Conservation (phyloP, 371 early-diverging fungal genomes). For the Catenaria anguillulae region DNA sequence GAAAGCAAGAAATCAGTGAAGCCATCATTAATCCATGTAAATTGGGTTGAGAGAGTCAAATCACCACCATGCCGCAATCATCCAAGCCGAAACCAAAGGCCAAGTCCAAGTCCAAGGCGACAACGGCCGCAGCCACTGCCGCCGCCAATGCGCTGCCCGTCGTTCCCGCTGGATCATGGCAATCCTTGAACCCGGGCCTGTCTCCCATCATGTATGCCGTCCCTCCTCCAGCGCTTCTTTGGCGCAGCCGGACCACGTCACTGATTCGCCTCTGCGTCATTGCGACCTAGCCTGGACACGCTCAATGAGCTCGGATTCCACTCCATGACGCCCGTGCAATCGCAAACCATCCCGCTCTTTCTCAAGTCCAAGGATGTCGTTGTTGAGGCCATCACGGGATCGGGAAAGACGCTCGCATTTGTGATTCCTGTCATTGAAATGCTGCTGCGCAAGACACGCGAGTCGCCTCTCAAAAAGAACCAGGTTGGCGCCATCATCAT, state of each 20-base stretch:
- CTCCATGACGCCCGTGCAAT: slow-evolving; percentile 77
- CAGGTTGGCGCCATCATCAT: slow-evolving; percentile 86
- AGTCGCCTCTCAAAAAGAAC: slow-evolving; percentile 37
- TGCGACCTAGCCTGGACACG: too few relatives aligned
- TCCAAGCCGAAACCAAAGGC: too few relatives aligned
- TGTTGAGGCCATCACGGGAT: slow-evolving; percentile 98
- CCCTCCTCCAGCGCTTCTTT: too few relatives aligned
- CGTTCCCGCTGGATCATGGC: not conserved
- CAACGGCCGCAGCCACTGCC: too few relatives aligned
- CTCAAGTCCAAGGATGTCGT: slow-evolving; percentile 92
- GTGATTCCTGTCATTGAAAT: slow-evolving; percentile 89
- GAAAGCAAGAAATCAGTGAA: too few relatives aligned
- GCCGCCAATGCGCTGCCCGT: not conserved
- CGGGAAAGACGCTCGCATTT: slow-evolving; percentile 97
- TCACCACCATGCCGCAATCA: too few relatives aligned
- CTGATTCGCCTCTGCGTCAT: too few relatives aligned
- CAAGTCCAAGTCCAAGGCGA: too few relatives aligned
- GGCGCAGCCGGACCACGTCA: too few relatives aligned
- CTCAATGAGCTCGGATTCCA: slow-evolving; percentile 35
- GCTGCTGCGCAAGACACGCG: slow-evolving; percentile 34
- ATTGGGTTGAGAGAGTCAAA: too few relatives aligned
- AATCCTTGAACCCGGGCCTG: not conserved
- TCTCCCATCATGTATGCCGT: not conserved
- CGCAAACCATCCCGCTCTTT: slow-evolving; percentile 72
- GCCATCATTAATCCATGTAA: too few relatives aligned